Conservation (phyloP, 1,284 basidiomycete genomes). For the Polyporus tsugae region DNA sequence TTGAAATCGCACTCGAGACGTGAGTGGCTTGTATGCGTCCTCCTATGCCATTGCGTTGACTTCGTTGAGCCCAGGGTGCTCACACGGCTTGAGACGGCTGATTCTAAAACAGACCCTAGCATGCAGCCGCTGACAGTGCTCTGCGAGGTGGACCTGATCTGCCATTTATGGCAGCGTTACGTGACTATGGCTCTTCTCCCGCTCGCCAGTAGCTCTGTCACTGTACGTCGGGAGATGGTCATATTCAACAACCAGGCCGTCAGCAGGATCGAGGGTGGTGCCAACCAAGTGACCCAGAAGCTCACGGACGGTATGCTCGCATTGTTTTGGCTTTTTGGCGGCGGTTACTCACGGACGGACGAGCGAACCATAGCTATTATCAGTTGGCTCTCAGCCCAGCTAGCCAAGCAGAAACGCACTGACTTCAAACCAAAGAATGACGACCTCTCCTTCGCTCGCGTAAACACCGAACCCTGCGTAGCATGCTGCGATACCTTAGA, state of each 20-base stretch:
- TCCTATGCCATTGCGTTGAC: constrained; percentile 15
- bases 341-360: neutral
- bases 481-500: constrained; percentile 88
- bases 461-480: constrained; percentile 96
- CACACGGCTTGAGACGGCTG: constrained; percentile 75
- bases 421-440: constrained; percentile 98
- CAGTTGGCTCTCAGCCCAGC: constrained; percentile 73
- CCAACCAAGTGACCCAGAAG: constrained; percentile 87
- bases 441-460: constrained; percentile 91
- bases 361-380: constrained; percentile 59
- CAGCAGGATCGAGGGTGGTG: constrained; percentile 87
- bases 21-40: constrained; percentile 47
- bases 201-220: constrained; percentile 86
- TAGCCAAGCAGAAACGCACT: constrained; percentile 94
- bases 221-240: constrained; percentile 91
- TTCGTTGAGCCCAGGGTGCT: constrained; percentile 60
- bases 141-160: constrained; percentile 86
- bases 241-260: constrained; percentile 93
- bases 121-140: constrained; percentile 77
- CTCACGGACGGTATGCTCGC: constrained; percentile 77
- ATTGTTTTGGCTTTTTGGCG: neutral
- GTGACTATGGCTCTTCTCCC: constrained; percentile 92
- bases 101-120: constrained; percentile 83
- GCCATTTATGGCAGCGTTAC: constrained; percentile 98
- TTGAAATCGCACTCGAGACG: constrained; percentile 94